Evolutionary conservation across 768 basidiomycete species (phyloP).

Genomic region (Amylocystis lapponica): DNA sequence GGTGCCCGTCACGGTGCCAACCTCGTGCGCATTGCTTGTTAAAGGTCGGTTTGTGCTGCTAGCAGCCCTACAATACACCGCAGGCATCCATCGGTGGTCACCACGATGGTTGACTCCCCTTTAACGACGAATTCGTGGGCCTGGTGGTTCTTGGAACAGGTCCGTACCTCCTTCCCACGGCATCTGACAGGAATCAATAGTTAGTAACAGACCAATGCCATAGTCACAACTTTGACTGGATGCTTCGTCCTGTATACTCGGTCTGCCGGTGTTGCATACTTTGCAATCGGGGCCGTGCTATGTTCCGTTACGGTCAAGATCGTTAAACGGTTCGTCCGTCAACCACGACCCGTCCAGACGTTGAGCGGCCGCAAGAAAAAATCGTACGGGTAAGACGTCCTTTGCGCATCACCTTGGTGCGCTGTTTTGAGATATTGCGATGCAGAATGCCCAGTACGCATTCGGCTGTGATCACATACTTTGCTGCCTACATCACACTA

Average conservation of each 20-base stretch:
- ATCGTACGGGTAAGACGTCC: conserved; percentile 56
- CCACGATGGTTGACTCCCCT: background rate
- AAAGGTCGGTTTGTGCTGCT: too few relatives aligned
- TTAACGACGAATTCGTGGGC: too few relatives aligned
- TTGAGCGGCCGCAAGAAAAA: conserved; percentile 37
- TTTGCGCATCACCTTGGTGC: background rate
- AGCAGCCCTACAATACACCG: background rate
- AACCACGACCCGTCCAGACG: conserved; percentile 50
- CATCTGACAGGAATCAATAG: background rate
- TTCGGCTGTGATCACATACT: conserved; percentile 63
- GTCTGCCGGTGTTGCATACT: conserved; percentile 58
- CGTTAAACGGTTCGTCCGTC: conserved; percentile 54
- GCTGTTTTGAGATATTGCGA: background rate
- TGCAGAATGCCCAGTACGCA: conserved; percentile 82
- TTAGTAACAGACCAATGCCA: conserved; percentile 48
- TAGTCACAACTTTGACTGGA: conserved; percentile 49
- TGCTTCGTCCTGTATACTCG: conserved; percentile 49
- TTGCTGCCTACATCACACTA: conserved; percentile 53
- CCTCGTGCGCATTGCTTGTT: too few relatives aligned
- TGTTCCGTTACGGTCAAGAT: conserved; percentile 57
- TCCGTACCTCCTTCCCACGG: too few relatives aligned
- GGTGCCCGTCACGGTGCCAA: background rate
- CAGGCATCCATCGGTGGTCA: background rate
- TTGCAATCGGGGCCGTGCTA: conserved; percentile 47
- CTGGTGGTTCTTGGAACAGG: too few relatives aligned